Evolutionary conservation across 2,329 filamentous ascomycete species (phyloP), one percentile per base, ranked within the genome.

Genomic region (Diplodia scrobiculata): DNA sequence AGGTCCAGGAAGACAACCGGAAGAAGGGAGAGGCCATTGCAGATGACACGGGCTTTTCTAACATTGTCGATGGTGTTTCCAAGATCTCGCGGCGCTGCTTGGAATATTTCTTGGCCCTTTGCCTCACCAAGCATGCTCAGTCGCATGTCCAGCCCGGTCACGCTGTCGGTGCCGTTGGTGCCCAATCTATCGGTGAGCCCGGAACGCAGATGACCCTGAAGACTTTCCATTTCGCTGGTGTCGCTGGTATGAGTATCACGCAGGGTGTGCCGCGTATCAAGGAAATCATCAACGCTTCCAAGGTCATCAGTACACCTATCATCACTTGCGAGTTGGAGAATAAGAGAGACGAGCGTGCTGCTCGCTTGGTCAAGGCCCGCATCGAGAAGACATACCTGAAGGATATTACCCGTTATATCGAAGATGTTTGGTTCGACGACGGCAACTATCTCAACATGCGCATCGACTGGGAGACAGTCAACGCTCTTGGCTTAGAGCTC

Each of bases 221-320:
- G 81, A 98, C 95, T 75, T 98, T 98, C 87, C 95, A 98, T 90
- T 99, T 99, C 82, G 95, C 95, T 75, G 95, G 95, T 90, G 95
- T 99, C 69, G 95, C 95, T 51, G 94, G 94, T 77, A 98, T 99
- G 95, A 97, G 92, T 84, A 97, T 99, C 75, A 99, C 95, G 0
- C 92, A 97, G 75, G 95, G 95, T 91, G 95, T 99, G 6, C 95
- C 95, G 1, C 94, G 95, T 88, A 99, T 99, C 82, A 99, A 99
- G 81, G 95, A 99, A 83, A 99, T 99, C 71, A 99, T 99, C 87
- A 99, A 99, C 79, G 95, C 95, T 5, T 97, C 92, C 9, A 96
- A 92, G 76, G 83, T 84, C 59, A 99, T 99, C 78, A 96, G 91
- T 77, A 99, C 95, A 0, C 95, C 95, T 0, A 90, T 99, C 74